phyloP scores from a whole-genome alignment of 2,329 filamentous ascomycete species.

The Metarhizium guizhouense region DNA sequence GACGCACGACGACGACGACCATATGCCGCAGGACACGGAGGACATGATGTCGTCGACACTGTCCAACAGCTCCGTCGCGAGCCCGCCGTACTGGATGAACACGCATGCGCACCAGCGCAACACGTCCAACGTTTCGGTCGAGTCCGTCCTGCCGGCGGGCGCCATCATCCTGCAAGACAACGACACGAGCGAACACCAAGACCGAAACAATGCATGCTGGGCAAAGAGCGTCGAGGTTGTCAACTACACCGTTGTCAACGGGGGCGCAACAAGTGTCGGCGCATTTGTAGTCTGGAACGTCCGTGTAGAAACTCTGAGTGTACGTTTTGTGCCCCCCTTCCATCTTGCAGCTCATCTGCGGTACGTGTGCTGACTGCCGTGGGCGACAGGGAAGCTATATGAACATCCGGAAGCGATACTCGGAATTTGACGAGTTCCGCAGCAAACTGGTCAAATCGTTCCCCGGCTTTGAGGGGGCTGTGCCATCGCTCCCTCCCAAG shows the following conservation, averaged over 20 bases:
- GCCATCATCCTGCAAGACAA: slow-evolving; percentile 56
- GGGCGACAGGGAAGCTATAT: slow-evolving; percentile 45
- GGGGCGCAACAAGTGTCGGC: slow-evolving; percentile 53
- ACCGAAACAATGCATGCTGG: slow-evolving; percentile 52
- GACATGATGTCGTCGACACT: slow-evolving; percentile 12
- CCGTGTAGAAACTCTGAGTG: slow-evolving; percentile 74
- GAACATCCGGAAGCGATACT: slow-evolving; percentile 68
- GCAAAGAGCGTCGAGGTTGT: slow-evolving; percentile 53
- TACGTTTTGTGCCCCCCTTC: slow-evolving; percentile 31
- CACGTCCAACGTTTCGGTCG: slow-evolving; percentile 36
- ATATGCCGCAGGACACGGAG: neutral
- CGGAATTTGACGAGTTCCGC: slow-evolving; percentile 83
- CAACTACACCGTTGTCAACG: slow-evolving; percentile 48
- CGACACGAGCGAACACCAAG: slow-evolving; percentile 41
- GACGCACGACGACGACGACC: slow-evolving; percentile 6
- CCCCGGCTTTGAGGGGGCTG: slow-evolving; percentile 72
- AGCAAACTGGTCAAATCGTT: slow-evolving; percentile 68
- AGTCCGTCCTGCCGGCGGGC: slow-evolving; percentile 40
- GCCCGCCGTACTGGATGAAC: slow-evolving; percentile 37
- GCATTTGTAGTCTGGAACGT: slow-evolving; percentile 96
- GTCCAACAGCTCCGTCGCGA: slow-evolving; percentile 21
- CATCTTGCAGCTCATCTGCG: neutral
- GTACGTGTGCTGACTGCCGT: neutral
- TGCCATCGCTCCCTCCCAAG: slow-evolving; percentile 87
- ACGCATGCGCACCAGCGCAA: slow-evolving; percentile 24